Base-by-base conservation (phyloP, 1,139 yeast species). In the Geotrichum klebahnii region DNA sequence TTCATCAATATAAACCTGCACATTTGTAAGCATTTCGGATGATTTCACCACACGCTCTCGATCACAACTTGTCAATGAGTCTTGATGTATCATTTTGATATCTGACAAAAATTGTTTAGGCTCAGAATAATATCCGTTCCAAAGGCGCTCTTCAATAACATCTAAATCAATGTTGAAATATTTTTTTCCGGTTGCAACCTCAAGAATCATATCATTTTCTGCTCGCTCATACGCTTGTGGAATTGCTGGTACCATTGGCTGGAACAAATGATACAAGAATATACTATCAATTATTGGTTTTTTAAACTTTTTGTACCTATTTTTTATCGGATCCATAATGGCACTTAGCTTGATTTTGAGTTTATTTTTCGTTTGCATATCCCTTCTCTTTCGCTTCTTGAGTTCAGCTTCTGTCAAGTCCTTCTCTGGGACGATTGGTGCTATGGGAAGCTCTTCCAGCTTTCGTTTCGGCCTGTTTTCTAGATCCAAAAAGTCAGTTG, bases 111-210 rank as follows among this genome's bases (percentile, higher is more conserved):
- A 90, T 64, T 92, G 97, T 58, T 80, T 83, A 12, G 98, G 97
- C 61, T 90, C 97, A 31, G 90, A 83, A 64, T 94, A 92, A 65
- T 71, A 92, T 0, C 98, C 98, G 67, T 92, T 92, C 98, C 98
- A 92, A 51, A 94, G 71, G 52, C 98, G 76, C 63, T 92, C 98
- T 62, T 92, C 99, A 44, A 94, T 80, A 16, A 89, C 82, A 64
- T 92, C 98, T 54, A 94, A 73, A 63, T 92, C 98, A 86, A 92
- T 94, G 60, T 92, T 92, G 69, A 76, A 77, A 64, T 74, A 92
- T 57, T 74, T 76, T 52, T 77, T 79, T 1, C 95, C 95, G 0
- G 95, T 84, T 0, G 80, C 67, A 4, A 80, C 72, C 61, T 94
- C 97, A 28, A 80, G 68, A 57, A 94, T 87, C 92, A 82, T 85